A percentile compares a stretch with the other conserved stretches of the same genome.
phyloP scores from a whole-genome alignment of 192 early-diverging fungal species.

The Chytriomyces confervae region DNA sequence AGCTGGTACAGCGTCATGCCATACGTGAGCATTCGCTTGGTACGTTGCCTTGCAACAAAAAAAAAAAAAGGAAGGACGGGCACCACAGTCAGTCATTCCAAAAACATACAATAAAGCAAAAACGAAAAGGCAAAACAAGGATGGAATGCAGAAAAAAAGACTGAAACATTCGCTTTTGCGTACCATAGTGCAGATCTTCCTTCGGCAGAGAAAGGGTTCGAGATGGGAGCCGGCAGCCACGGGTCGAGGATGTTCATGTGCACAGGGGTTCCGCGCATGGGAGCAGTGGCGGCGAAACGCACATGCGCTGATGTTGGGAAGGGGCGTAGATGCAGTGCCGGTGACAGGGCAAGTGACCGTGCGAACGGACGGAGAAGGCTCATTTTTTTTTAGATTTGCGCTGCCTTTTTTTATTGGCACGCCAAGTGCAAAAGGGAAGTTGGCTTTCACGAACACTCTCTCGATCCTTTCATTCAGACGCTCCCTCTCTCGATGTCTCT shows the following conservation, averaged over 20 bases:
- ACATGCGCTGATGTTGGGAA: not conserved
- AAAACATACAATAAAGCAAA: not conserved
- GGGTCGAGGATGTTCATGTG: conserved; percentile 33
- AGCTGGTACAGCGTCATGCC: conserved; percentile 18
- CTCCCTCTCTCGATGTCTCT: too few relatives aligned
- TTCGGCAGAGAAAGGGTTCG: conserved; percentile 1
- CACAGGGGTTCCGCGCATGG: conserved; percentile 25
- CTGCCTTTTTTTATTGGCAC: not conserved
- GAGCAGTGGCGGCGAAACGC: not conserved
- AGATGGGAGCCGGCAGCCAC: conserved; percentile 9
- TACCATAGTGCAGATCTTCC: conserved; percentile 1
- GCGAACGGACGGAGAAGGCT: not conserved
- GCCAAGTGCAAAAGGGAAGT: not conserved
- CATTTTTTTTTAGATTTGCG: not conserved
- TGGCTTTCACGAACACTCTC: too few relatives aligned
- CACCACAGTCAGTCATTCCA: too few relatives aligned
- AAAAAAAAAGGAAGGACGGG: not conserved
- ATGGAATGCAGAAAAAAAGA: not conserved
- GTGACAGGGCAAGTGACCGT: not conserved
- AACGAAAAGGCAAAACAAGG: not conserved
- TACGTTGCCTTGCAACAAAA: not conserved
- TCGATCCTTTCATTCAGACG: too few relatives aligned
- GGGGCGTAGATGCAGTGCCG: not conserved
- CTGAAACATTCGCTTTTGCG: not conserved
- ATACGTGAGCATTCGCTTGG: conserved; percentile 13